Percentiles rank a stretch among this genome's conserved stretches.
These are phyloP conservation scores for Zygosaccharomyces sapae DNA, from an alignment of 1,139 yeast species.

Conservation along the genomic window DNA sequence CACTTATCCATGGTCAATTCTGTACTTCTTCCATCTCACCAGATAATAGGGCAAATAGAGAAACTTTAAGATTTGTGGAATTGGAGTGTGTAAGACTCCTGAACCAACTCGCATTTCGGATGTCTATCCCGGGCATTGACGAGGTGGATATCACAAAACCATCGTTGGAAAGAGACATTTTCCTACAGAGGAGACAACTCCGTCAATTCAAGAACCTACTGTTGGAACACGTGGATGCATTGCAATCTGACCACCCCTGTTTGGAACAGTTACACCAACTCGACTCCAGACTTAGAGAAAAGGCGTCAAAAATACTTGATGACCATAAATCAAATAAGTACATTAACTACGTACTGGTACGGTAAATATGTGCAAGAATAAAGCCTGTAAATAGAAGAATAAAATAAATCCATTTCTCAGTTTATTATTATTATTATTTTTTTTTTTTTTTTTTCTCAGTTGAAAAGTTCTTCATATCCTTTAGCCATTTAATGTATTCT, in stretches of 20 bases:
- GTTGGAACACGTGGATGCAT: conserved; percentile 8
- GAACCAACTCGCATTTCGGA: conserved; percentile 15
- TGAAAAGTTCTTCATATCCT: conserved; percentile 57
- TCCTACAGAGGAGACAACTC: conserved; percentile 12
- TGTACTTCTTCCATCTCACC: not conserved
- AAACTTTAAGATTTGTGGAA: conserved; percentile 20
- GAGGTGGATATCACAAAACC: conserved; percentile 4
- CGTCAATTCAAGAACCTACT: conserved; percentile 12
- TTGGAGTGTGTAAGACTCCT: conserved; percentile 28
- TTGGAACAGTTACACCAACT: conserved; percentile 4
- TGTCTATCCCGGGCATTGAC: conserved; percentile 14
- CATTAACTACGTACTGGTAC: conserved; percentile 6
- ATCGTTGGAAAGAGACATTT: conserved; percentile 11
- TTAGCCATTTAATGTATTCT: conserved; percentile 81
- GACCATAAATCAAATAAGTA: not conserved
- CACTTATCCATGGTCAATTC: conserved; percentile 17
- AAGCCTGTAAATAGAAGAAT: not conserved
- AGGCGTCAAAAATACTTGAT: conserved; percentile 9
- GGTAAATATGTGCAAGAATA: conserved; percentile 12
- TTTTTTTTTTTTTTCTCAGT: conserved; percentile 26
- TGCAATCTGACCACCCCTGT: conserved; percentile 5
- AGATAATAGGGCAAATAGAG: not conserved
- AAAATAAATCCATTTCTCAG: too few relatives aligned
- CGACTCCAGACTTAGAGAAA: conserved; percentile 12
- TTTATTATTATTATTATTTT: too few relatives aligned